Conservation (phyloP, 208 protist species). For the Crithidia brevicula region DNA sequence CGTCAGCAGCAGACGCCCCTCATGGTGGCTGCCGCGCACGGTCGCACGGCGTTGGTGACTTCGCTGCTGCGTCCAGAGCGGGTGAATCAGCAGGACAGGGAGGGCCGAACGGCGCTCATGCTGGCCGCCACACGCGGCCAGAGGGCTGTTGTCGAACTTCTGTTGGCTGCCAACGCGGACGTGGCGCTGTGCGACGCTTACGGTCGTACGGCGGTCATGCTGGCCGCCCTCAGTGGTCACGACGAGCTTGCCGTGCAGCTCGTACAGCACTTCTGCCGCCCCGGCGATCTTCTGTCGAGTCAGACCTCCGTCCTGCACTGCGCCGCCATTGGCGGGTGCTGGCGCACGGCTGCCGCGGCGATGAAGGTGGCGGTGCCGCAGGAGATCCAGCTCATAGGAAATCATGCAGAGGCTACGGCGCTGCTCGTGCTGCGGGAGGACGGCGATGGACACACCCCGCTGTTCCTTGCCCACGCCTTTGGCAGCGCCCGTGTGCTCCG, state of each 20-base stretch:
- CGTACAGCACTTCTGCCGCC: conserved; percentile 58
- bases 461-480: conserved; percentile 73
- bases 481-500: conserved; percentile 61
- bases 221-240: conserved; percentile 62
- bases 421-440: conserved; percentile 49
- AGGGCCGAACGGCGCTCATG: conserved; percentile 77
- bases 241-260: conserved; percentile 68
- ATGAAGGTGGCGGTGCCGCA: conserved; percentile 33
- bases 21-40: conserved; percentile 64
- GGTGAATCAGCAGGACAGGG: conserved; percentile 46
- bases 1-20: conserved; percentile 64
- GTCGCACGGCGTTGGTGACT: conserved; percentile 39
- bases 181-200: conserved; percentile 34
- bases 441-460: conserved; percentile 58
- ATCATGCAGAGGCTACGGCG: conserved; percentile 16
- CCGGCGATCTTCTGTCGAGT: conserved; percentile 41
- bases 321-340: conserved; percentile 65
- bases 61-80: conserved; percentile 46
- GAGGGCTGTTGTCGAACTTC: conserved; percentile 54
- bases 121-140: conserved; percentile 67
- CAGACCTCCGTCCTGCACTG: conserved; percentile 78
- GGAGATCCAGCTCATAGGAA: conserved; percentile 24
- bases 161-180: conserved; percentile 68
- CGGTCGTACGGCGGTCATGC: conserved; percentile 76
- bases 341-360: conserved; percentile 41